Percentiles rank a stretch among this genome's conserved stretches.
Evolutionary conservation across 176 grass and related monocot species (phyloP).

Genomic region (Aegilops bicornis): DNA sequence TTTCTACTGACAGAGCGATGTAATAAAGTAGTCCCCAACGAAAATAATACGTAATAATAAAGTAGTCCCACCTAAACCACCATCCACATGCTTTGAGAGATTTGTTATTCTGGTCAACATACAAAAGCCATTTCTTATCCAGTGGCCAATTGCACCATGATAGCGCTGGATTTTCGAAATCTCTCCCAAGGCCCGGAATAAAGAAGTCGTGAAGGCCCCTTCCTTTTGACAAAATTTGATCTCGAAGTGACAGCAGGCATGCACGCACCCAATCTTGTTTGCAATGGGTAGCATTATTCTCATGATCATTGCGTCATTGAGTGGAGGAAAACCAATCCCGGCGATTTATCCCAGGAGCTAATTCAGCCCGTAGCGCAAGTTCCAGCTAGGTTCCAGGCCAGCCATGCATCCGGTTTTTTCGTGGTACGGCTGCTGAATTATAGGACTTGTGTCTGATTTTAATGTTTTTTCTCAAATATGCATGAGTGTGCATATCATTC

Average conservation of each 20-base stretch:
- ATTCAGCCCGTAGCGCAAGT: neutral
- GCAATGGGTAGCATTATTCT: neutral
- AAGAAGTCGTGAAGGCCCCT: neutral
- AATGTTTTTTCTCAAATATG: neutral
- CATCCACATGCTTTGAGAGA: constrained; percentile 24
- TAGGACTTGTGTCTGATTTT: neutral
- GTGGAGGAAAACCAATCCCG: neutral
- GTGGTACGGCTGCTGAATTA: constrained; percentile 13
- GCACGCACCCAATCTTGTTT: neutral
- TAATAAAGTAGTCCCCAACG: neutral
- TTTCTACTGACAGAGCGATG: neutral
- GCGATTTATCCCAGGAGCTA: neutral
- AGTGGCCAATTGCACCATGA: neutral
- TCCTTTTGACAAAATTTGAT: constrained; percentile 47
- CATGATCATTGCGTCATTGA: constrained; percentile 9
- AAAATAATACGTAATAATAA: neutral
- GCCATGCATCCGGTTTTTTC: neutral
- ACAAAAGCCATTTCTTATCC: neutral
- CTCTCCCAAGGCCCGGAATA: neutral
- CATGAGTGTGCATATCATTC: no score
- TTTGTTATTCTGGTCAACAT: constrained; percentile 31
- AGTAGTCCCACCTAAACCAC: constrained; percentile 12
- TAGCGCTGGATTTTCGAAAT: neutral
- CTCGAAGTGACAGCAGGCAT: constrained; percentile 35
- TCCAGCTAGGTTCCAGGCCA: constrained; percentile 12